Evolutionary conservation across 352 stramenopile genomes (phyloP).

Genomic region (Aphanomyces invadans): DNA sequence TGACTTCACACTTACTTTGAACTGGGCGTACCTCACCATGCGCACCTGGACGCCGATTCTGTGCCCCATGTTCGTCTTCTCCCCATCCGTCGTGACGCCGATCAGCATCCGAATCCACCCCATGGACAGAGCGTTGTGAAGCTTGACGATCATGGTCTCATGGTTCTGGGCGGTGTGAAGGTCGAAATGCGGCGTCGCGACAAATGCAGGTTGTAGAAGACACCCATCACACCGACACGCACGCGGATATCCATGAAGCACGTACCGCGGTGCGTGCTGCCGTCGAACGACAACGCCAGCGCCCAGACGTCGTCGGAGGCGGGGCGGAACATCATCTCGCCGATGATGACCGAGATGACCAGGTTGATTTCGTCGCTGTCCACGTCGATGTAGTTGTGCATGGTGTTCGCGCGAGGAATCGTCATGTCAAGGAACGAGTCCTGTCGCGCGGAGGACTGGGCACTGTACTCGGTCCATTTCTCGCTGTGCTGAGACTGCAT

Average conservation of each 20-base stretch:
- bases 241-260: neutral
- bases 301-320: neutral
- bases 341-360: neutral
- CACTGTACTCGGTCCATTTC: neutral
- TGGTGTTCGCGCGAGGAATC: neutral
- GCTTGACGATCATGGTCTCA: neutral
- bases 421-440: neutral
- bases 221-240: neutral
- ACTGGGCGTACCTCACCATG: neutral
- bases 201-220: neutral
- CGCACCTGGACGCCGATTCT: neutral
- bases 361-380: neutral
- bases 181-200: neutral
- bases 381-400: neutral
- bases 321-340: constrained; percentile 1
- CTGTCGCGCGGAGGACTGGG: neutral
- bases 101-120: neutral
- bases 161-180: neutral
- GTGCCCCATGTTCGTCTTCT: neutral
- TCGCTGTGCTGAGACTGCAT: neutral
- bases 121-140: neutral
- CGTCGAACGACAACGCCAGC: neutral
- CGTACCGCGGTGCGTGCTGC: neutral
- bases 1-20: neutral
- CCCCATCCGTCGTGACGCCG: neutral